Conservation (phyloP, 2,329 filamentous ascomycete genomes). For the Sphaceloma murrayae region DNA sequence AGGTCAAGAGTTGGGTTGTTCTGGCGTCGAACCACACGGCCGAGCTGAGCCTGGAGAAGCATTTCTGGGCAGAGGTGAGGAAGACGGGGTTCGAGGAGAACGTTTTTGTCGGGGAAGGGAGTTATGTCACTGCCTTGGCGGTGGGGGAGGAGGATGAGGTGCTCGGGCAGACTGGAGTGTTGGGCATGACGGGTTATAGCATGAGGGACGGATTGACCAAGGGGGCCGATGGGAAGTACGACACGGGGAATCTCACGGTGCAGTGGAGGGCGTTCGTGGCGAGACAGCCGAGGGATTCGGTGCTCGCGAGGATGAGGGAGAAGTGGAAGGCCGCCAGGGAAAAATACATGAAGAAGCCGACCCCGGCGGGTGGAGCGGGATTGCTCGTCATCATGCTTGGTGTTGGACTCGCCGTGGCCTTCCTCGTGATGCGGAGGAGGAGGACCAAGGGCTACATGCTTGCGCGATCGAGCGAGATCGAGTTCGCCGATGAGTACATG, state of each 20-base stretch:
- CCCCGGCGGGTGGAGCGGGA: neutral
- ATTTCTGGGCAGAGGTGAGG: conserved; percentile 2
- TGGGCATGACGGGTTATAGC: neutral
- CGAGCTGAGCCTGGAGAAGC: neutral
- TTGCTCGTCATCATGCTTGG: neutral
- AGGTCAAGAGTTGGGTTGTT: conserved; percentile 25
- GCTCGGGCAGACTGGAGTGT: neutral
- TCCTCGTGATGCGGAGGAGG: neutral
- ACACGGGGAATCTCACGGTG: neutral
- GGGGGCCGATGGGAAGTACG: conserved; percentile 16
- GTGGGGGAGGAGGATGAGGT: neutral
- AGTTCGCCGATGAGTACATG: neutral
- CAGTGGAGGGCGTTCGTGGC: neutral
- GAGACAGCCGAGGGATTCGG: neutral
- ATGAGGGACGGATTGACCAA: neutral
- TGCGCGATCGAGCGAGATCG: neutral
- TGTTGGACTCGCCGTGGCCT: neutral
- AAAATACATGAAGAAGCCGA: neutral
- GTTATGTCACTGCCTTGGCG: conserved; percentile 7
- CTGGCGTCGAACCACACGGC: conserved; percentile 7
- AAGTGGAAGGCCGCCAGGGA: neutral
- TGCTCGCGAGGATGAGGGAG: neutral
- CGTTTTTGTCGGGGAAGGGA: conserved; percentile 1
- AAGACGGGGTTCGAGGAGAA: conserved; percentile 12
- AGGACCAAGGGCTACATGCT: neutral